phyloP scores from a whole-genome alignment of 106 monocot genomes.

The Apostasia shenzhenica region DNA sequence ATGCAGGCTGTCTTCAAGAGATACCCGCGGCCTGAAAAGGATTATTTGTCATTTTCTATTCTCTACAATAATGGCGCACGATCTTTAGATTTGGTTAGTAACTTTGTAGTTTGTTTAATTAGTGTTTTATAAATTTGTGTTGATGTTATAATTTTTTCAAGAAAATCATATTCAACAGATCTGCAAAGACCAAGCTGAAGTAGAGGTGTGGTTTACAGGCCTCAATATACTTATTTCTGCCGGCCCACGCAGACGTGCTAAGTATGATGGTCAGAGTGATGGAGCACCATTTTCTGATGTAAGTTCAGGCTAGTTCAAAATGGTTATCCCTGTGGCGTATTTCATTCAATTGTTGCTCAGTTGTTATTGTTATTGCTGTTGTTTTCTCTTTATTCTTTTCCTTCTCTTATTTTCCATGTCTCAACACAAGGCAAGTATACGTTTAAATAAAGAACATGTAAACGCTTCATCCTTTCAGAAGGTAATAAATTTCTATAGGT shows the following conservation, averaged over 20 bases:
- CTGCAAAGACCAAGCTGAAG: constrained; percentile 63
- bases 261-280: constrained; percentile 20
- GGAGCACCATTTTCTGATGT: constrained; percentile 34
- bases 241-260: constrained; percentile 15
- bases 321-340: background rate
- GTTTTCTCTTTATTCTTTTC: background rate
- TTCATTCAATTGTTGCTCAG: too few relatives aligned
- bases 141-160: background rate
- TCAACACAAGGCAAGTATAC: too few relatives aligned
- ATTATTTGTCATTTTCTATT: constrained; percentile 61
- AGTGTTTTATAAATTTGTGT: background rate
- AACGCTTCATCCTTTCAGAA: too few relatives aligned
- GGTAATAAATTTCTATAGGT: too few relatives aligned
- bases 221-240: constrained; percentile 39
- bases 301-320: constrained; percentile 6
- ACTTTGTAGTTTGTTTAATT: background rate
- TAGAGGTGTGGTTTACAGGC: constrained; percentile 57
- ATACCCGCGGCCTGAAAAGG: constrained; percentile 50
- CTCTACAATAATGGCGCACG: constrained; percentile 54
- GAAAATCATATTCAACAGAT: constrained; percentile 20
- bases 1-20: constrained; percentile 55
- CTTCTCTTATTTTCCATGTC: background rate
- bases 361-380: background rate
- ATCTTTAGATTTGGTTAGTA: constrained; percentile 52
- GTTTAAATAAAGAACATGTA: too few relatives aligned